Evolutionary conservation across 257 asterid genomes (phyloP).

Genomic region (Salvia rosmarinus): DNA sequence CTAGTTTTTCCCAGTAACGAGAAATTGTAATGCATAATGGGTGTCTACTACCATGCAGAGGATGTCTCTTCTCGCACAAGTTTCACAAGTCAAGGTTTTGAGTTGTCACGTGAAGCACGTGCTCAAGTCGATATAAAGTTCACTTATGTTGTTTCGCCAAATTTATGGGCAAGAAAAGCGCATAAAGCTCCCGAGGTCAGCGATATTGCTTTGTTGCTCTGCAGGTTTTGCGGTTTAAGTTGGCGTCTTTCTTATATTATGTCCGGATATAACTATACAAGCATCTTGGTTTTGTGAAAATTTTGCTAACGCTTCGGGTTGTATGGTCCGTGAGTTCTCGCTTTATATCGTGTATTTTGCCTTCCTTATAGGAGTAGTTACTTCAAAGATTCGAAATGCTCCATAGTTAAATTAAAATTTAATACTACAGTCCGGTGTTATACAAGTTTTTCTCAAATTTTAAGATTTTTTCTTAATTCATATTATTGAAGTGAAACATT

Average conservation of each 20-base stretch:
- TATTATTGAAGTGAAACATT: slow-evolving; percentile 19
- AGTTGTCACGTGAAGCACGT: slow-evolving; percentile 86
- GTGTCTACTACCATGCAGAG: slow-evolving; percentile 47
- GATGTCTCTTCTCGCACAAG: slow-evolving; percentile 55
- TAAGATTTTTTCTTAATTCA: slow-evolving; percentile 23
- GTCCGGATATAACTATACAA: neutral
- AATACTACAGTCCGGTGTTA: neutral
- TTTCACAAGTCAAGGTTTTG: slow-evolving; percentile 71
- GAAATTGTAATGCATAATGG: slow-evolving; percentile 29
- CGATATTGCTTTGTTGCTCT: slow-evolving; percentile 88
- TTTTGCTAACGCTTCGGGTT: neutral
- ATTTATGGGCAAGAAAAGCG: slow-evolving; percentile 97
- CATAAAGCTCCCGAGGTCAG: slow-evolving; percentile 96
- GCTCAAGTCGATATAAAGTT: slow-evolving; percentile 98
- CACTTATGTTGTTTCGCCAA: slow-evolving; percentile 96
- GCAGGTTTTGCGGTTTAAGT: slow-evolving; percentile 52
- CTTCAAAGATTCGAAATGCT: slow-evolving; percentile 5
- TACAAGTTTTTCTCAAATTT: neutral
- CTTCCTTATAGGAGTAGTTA: slow-evolving; percentile 12
- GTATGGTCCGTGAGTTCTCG: neutral
- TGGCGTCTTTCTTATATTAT: slow-evolving; percentile 5
- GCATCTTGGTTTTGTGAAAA: neutral
- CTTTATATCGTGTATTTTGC: neutral
- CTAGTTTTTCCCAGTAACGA: neutral
- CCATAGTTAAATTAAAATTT: neutral